These are phyloP conservation scores for Fomitopsis pinicola DNA, from an alignment of 1,284 basidiomycete genomes.

Conservation along the genomic window DNA sequence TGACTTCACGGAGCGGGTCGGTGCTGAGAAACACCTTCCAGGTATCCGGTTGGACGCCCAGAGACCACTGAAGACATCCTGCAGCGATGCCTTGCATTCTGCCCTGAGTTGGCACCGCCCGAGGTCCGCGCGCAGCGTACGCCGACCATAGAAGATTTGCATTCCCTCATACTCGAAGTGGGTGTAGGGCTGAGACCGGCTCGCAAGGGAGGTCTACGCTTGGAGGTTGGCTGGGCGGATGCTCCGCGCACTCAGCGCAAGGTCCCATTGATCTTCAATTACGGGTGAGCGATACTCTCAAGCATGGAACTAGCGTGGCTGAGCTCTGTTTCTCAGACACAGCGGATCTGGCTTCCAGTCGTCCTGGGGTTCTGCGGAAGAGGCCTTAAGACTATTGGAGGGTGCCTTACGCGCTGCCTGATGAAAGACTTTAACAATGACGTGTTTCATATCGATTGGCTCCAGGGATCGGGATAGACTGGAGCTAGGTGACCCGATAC, in stretches of 20 bases:
- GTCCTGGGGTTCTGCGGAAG: conserved; percentile 40
- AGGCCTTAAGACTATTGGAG: conserved; percentile 52
- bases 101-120: conserved; percentile 66
- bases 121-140: conserved; percentile 41
- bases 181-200: conserved; percentile 54
- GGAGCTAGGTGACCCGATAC: too few relatives aligned
- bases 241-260: conserved; percentile 13
- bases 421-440: neutral
- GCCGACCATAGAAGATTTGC: conserved; percentile 60
- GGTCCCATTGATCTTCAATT: conserved; percentile 41
- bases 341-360: conserved; percentile 32
- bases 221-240: conserved; percentile 33
- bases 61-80: conserved; percentile 63
- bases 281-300: conserved; percentile 33
- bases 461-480: too few relatives aligned
- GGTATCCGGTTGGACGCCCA: conserved; percentile 53
- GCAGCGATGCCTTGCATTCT: conserved; percentile 49
- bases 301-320: neutral
- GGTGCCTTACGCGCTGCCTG: conserved; percentile 22
- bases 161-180: conserved; percentile 56
- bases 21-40: conserved; percentile 13
- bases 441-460: neutral
- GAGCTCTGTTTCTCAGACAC: neutral
- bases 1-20: neutral
- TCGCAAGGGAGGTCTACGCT: conserved; percentile 41